Base-by-base conservation (phyloP, 2,329 filamentous ascomycete species). In the Emergomyces pasteurianus region DNA sequence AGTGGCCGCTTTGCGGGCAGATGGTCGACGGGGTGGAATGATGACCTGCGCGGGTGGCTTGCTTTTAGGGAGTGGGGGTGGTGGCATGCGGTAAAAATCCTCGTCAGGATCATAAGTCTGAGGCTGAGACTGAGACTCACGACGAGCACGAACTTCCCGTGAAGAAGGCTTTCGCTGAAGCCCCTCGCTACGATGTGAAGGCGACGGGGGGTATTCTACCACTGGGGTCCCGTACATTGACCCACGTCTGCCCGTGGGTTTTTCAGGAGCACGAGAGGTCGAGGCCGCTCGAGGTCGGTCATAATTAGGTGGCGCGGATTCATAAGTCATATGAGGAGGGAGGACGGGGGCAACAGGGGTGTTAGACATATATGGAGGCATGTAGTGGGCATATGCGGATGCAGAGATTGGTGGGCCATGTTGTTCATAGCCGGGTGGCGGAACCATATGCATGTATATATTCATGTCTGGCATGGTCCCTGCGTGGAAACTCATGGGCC, bases 81-180 rank as follows among this genome's bases (percentile, higher is more conserved):
- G 76, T 52, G 74, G 75, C 73, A 77, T 77, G 58, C 67, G 72
- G 62, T 76, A 74, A 58, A 69, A 76, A 54, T 77, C 76, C 60
- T 78, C 75, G 50, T 74, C 74, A 18, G 66, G 69, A 12, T 71
- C 68, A 55, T 67, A 59, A 1, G 38, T 61, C 43, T 47, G 61
- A 18, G 52, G 55, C 26, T 65, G 69, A 14, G 61, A 61, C 38
- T 67, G 69, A 60, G 69, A 66, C n/a, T 71, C 65, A 38, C 67
- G 67, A 26, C 72, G 70, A 3, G 67, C 66, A 43, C 71, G 71
- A 34, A 64, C 46, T 47, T 73, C 68, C 49, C 68, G 70, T 18
- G 28, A 26, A 36, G 70, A 69, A 49, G 67, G 59, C 56, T 64
- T 64, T 47, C 64, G 66, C 52, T 74, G 70, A 47, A 66, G 63